Conservation (phyloP, 352 stramenopile species). For the Halophytophthora batemanensis region DNA sequence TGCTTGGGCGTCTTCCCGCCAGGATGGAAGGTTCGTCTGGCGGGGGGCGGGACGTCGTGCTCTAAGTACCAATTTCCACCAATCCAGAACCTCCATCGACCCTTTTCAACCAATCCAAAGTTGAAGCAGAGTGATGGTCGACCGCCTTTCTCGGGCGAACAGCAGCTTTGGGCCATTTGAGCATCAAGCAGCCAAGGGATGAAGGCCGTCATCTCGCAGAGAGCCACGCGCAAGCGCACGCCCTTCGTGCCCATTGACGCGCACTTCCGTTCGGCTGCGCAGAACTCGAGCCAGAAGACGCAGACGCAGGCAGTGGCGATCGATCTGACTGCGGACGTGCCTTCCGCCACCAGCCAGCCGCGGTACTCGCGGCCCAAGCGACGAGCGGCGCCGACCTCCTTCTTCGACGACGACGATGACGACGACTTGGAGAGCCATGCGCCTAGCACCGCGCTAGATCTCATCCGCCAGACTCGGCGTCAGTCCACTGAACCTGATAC, state of each 20-base stretch:
- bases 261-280: conserved; percentile 47
- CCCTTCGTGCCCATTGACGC: conserved; percentile 49
- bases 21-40: too few relatives aligned
- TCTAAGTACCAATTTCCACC: conserved; percentile 1
- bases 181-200: neutral
- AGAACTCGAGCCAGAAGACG: conserved; percentile 7
- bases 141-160: neutral
- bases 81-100: neutral
- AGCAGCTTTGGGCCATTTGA: neutral
- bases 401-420: conserved; percentile 63
- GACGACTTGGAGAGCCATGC: conserved; percentile 46
- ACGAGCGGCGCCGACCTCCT: conserved; percentile 1
- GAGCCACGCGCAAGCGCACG: neutral
- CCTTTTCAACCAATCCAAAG: neutral
- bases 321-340: conserved; percentile 33
- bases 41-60: too few relatives aligned
- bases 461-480: conserved; percentile 31
- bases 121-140: neutral
- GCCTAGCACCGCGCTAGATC: conserved; percentile 51
- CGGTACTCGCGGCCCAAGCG: conserved; percentile 8
- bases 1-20: too few relatives aligned
- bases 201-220: neutral
- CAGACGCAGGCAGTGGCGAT: conserved; percentile 29
- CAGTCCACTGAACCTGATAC: neutral
- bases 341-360: neutral